Evolutionary conservation across 2,329 filamentous ascomycete species (phyloP).

Genomic region (Exophiala spinifera): DNA sequence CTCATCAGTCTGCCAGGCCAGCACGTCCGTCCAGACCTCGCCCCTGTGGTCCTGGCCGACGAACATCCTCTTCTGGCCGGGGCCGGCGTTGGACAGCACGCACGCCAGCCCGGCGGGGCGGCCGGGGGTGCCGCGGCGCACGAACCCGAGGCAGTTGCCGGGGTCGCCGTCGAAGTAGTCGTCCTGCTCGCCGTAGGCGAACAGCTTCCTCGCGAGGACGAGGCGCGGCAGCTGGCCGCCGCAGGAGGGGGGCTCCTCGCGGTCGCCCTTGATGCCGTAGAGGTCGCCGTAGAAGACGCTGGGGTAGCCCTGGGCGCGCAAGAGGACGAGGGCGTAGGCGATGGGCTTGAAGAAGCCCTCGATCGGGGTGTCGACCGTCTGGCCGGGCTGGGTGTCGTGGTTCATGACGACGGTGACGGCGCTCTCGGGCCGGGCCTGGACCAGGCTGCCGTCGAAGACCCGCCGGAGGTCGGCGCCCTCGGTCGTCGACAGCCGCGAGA

Average conservation of each 20-base stretch:
- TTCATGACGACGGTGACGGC: constrained; percentile 68
- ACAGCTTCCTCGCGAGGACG: constrained; percentile 61
- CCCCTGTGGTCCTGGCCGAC: constrained; percentile 58
- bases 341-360: constrained; percentile 67
- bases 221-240: constrained; percentile 57
- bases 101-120: constrained; percentile 50
- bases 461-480: constrained; percentile 59
- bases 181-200: constrained; percentile 63
- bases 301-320: constrained; percentile 59
- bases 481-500: constrained; percentile 58
- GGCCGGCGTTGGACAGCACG: constrained; percentile 52
- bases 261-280: constrained; percentile 60
- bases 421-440: constrained; percentile 51
- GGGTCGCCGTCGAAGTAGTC: constrained; percentile 59
- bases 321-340: constrained; percentile 68
- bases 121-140: constrained; percentile 42
- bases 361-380: constrained; percentile 52
- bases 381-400: constrained; percentile 61
- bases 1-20: constrained; percentile 52
- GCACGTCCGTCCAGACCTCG: constrained; percentile 62
- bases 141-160: constrained; percentile 63
- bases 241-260: constrained; percentile 50
- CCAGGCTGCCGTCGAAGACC: constrained; percentile 61
- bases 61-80: constrained; percentile 55
- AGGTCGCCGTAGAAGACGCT: constrained; percentile 70